Evolutionary conservation across 2,329 filamentous ascomycete genomes (phyloP), one percentile per base, ranked within the genome.

Genomic region (Furcasterigmium furcatum): DNA sequence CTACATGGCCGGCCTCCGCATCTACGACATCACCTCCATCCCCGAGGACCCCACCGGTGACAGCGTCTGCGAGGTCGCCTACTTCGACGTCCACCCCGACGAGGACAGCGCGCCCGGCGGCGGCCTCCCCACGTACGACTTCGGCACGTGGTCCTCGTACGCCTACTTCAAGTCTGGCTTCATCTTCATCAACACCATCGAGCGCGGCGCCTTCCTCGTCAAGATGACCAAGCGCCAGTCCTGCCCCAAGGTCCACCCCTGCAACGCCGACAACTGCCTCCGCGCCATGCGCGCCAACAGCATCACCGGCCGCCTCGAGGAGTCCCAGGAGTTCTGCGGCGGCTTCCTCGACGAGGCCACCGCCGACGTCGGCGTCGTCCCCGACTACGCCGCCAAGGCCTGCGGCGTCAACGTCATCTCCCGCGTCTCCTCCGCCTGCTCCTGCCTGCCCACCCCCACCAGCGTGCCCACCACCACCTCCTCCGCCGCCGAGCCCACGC

Each of bases 161-260:
- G 70, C 71, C 2, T 69, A 59, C 50, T 78, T 77, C 56, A 67
- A 67, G 52, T 71, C 65, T 2, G 75, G 74, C 2, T 70, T 69
- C 52, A 67, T 78, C 46, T 65, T 77, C 8, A 56, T 79, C 50
- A 77, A 78, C 58, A 74, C 68, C 4, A 78, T 77, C 46, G 74
- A 78, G 59, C 61, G 73, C 6, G 75, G 75, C 42, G 65, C 67
- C 5, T 78, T 71, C 41, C 65, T 72, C 8, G 63, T 78, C 10
- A 77, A 74, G 63, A 52, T 55, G 49, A 55, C 47, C 20, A 38
- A 44, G 36, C 41, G 44, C 46, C 46, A 52, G 13, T 52, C 46
- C 41, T 44, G 48, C 34, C 46, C 52, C 34, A 49, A 49, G 41
- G 36, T 45, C n/a, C 49, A 43, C 22, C 44, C 48, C 19, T 65